Evolutionary conservation across 495 filamentous ascomycete species (phyloP).

Genomic region (Entonaema liquescens): DNA sequence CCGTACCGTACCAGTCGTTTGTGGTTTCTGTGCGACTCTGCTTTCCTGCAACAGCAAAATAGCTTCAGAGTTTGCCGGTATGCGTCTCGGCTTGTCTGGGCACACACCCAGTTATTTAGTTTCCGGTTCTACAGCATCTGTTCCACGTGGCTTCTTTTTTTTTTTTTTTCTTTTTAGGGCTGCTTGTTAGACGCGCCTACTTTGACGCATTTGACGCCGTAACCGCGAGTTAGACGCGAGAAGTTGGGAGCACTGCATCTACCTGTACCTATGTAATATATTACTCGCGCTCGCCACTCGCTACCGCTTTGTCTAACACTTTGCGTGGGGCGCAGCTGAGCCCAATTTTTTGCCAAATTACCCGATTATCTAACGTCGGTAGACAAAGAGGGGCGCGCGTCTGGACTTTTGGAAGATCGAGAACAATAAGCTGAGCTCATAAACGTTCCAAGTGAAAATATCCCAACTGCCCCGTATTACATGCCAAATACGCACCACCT

Average conservation of each 20-base stretch:
- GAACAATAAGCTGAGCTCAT: background rate
- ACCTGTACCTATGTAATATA: background rate
- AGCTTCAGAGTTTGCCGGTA: background rate
- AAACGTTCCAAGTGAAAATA: background rate
- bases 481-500: background rate
- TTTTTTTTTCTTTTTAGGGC: too few relatives aligned
- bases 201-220: slow-evolving; percentile 21
- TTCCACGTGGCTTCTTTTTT: slow-evolving; percentile 36
- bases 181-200: slow-evolving; percentile 12
- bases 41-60: slow-evolving; percentile 23
- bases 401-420: background rate
- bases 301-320: background rate
- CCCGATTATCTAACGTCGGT: background rate
- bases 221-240: slow-evolving; percentile 27
- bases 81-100: slow-evolving; percentile 3
- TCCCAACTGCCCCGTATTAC: background rate
- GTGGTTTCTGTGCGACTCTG: slow-evolving; percentile 19
- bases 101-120: background rate
- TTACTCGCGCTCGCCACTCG: background rate
- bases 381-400: background rate
- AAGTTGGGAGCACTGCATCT: slow-evolving; percentile 6
- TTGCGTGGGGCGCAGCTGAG: background rate
- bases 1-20: background rate
- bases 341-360: background rate
- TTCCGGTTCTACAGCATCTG: slow-evolving; percentile 33